phyloP scores from a whole-genome alignment of 2,329 filamentous ascomycete genomes.

The Corinectria fuckeliana region DNA sequence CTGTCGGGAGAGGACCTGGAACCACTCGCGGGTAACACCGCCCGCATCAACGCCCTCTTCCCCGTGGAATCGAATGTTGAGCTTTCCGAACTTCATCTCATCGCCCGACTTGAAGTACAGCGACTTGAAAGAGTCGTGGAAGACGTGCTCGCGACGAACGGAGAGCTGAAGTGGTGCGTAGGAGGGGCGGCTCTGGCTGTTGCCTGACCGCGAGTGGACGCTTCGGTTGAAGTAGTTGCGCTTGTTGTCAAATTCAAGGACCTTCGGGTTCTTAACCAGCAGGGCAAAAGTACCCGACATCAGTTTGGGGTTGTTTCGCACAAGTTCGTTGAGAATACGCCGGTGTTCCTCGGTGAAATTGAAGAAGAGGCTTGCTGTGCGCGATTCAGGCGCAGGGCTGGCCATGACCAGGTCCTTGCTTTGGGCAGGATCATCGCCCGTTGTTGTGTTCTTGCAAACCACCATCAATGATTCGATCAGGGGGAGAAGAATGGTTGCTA shows the following conservation, averaged over 20 bases:
- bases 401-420: conserved; percentile 74
- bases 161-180: conserved; percentile 80
- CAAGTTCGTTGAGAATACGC: conserved; percentile 96
- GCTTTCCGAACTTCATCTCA: conserved; percentile 98
- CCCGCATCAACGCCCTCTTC: conserved; percentile 98
- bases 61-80: conserved; percentile 95
- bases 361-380: conserved; percentile 93
- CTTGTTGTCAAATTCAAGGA: conserved; percentile 99
- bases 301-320: conserved; percentile 94
- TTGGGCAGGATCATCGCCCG: conserved; percentile 69
- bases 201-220: conserved; percentile 74
- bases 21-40: conserved; percentile 98
- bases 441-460: conserved; percentile 95
- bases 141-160: conserved; percentile 92
- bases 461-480: conserved; percentile 98
- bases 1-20: conserved; percentile 93
- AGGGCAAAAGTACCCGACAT: conserved; percentile 99
- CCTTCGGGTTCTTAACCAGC: conserved; percentile 97
- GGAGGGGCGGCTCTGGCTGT: conserved; percentile 72
- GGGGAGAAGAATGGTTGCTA: conserved; percentile 92
- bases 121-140: conserved; percentile 98
- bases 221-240: conserved; percentile 98
- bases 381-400: conserved; percentile 77
- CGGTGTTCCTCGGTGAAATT: conserved; percentile 97
- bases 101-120: conserved; percentile 96